Base-by-base conservation (phyloP, 1,284 basidiomycete genomes). In the Austroboletus niveus region DNA sequence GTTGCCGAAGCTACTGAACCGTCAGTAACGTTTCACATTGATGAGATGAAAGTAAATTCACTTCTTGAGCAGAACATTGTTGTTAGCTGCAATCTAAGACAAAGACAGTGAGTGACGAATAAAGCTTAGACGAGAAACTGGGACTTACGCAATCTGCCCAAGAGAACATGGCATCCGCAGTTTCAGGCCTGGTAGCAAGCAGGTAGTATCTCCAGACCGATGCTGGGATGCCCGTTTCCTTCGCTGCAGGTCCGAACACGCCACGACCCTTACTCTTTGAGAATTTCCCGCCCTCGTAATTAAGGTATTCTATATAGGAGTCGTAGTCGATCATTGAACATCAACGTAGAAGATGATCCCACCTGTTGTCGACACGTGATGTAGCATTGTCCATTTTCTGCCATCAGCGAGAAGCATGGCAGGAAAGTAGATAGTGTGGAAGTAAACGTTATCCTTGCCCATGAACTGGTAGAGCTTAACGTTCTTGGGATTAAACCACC, bases 281-380 rank as follows among this genome's bases (percentile, higher is more conserved):
- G 79, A 99, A 99, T 70, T 99, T 99, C 48, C 95, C 96, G 50
- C 93, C 93, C 71, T 99, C 97, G 70, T 99, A 99, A 68, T 98
- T 98, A 53, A 99, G 79, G 69, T 97, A 99, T 70, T 99, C 94
- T 94, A 24, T 24, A 60, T 2, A 47, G 27, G n/a, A 32, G 20
- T 27, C 49, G 38, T 48, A 30, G 45, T 62, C 14, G 53, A 27
- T 31, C 30, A 8, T 17, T 41, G 27, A 38, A 11, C 10, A 39
- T 24, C 42, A 12, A 42, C 7, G 4, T 34, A 5, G 7, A 29
- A 24, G 48, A 31, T 30, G 31, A 46, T 60, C 76, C 58, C 52
- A 92, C 93, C 94, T 53, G 97, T 98, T 7, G 94, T 94, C 27
- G 93, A 97, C 54, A 99, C 77, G 74, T 98, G 94, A 71, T 98